Conservation (phyloP, 768 basidiomycete species). For the Nevesoporus exiguus region DNA sequence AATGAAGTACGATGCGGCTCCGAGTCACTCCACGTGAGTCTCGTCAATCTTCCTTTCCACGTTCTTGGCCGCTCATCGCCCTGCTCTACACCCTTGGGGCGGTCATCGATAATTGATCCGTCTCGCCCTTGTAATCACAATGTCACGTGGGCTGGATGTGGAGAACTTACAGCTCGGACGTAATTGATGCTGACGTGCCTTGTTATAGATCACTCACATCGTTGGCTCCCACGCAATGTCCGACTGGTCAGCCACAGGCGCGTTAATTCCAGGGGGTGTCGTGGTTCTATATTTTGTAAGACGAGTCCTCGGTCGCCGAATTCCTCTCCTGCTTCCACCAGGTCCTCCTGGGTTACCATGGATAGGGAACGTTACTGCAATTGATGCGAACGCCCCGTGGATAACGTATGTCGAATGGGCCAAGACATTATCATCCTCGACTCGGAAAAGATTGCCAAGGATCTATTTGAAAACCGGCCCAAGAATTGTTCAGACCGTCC, state of each 20-base stretch:
- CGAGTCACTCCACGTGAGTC: too few species aligned
- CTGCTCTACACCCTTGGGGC: too few species aligned
- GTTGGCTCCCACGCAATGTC: background rate
- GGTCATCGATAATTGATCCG: too few species aligned
- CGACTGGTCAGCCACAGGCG: background rate
- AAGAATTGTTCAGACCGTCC: conserved; percentile 12
- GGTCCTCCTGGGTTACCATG: conserved; percentile 9
- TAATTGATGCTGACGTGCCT: too few species aligned
- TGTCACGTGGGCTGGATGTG: too few species aligned
- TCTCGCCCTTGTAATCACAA: too few species aligned
- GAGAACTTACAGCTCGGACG: too few species aligned
- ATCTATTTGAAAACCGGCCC: conserved; percentile 5
- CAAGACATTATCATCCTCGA: conserved; percentile 10
- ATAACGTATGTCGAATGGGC: conserved; percentile 10
- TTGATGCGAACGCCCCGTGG: conserved; percentile 5
- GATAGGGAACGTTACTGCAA: conserved; percentile 3
- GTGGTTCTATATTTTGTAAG: background rate
- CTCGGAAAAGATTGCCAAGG: conserved; percentile 6
- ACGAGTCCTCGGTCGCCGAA: background rate
- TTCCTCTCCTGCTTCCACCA: background rate
- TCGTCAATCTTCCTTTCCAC: too few species aligned
- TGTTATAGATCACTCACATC: too few species aligned
- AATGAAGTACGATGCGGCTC: too few species aligned
- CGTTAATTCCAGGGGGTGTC: background rate
- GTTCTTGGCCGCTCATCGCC: too few species aligned